Evolutionary conservation across 2,329 filamentous ascomycete genomes (phyloP).

Genomic region (Hymenoscyphus scutula): DNA sequence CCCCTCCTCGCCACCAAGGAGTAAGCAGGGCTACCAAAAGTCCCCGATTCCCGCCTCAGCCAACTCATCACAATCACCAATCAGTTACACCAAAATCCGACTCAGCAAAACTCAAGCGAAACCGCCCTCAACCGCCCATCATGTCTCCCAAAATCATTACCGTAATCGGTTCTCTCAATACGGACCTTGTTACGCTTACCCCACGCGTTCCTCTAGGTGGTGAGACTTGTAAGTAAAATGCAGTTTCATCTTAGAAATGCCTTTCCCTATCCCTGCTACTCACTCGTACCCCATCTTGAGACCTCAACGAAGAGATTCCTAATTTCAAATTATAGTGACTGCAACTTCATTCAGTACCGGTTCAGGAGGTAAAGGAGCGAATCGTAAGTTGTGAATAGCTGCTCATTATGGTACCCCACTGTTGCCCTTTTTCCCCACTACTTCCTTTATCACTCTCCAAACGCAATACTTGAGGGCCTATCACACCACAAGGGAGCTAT

Average conservation of each 20-base stretch:
- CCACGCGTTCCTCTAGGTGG: conserved; percentile 78
- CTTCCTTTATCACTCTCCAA: not conserved
- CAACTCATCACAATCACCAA: too few relatives aligned
- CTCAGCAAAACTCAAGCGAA: too few relatives aligned
- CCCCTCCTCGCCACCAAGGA: too few relatives aligned
- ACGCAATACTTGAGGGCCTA: too few relatives aligned
- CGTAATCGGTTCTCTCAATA: conserved; percentile 90
- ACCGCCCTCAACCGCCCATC: conserved; percentile 8
- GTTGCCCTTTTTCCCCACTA: not conserved
- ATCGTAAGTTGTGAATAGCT: conserved; percentile 52
- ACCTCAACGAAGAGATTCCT: too few relatives aligned
- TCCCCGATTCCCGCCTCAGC: too few relatives aligned
- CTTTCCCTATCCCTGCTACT: too few relatives aligned
- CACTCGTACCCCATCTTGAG: too few relatives aligned
- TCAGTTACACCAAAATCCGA: too few relatives aligned
- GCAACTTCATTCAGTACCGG: conserved; percentile 74
- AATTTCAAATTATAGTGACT: conserved; percentile 48
- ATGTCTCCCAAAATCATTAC: conserved; percentile 54
- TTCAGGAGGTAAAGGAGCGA: conserved; percentile 90
- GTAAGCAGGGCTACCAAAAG: too few relatives aligned
- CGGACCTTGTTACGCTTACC: conserved; percentile 87
- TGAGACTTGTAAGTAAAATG: conserved; percentile 58
- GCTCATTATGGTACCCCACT: not conserved
- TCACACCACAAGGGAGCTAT: too few relatives aligned
- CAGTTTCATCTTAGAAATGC: too few relatives aligned